These are phyloP conservation scores for Phoenix roebelenii DNA, from an alignment of 176 grass and related monocot species.

Conservation along the genomic window DNA sequence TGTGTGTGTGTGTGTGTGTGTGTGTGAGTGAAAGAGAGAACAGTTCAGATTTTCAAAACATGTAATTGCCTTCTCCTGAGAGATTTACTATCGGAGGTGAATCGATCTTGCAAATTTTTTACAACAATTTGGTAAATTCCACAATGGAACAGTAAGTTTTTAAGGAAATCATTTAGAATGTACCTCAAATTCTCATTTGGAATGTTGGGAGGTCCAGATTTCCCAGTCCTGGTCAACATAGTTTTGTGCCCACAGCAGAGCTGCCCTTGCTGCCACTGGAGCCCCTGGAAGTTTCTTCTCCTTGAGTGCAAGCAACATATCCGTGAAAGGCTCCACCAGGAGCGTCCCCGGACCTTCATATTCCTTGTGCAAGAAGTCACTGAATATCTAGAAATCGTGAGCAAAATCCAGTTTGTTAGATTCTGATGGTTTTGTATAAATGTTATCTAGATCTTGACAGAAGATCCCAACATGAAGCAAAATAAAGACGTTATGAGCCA, in stretches of 20 bases:
- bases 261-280: slow-evolving; percentile 56
- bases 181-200: slow-evolving; percentile 3
- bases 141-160: neutral
- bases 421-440: too few species aligned
- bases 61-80: too few species aligned
- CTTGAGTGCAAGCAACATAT: slow-evolving; percentile 58
- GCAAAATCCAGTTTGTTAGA: too few species aligned
- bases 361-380: slow-evolving; percentile 41
- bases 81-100: too few species aligned
- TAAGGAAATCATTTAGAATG: neutral
- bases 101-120: too few species aligned
- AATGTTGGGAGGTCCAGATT: slow-evolving; percentile 30
- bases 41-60: too few species aligned
- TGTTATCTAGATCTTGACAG: too few species aligned
- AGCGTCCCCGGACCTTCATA: slow-evolving; percentile 79
- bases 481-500: too few species aligned
- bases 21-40: too few species aligned
- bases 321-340: slow-evolving; percentile 73
- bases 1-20: too few species aligned
- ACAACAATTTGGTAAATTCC: too few species aligned
- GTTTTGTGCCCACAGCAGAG: slow-evolving; percentile 73
- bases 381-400: slow-evolving; percentile 34
- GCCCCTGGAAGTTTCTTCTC: slow-evolving; percentile 57
- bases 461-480: too few species aligned
- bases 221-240: slow-evolving; percentile 81